Conservation (phyloP, 305 asterid genomes). For the Fraxinus angustifolia region DNA sequence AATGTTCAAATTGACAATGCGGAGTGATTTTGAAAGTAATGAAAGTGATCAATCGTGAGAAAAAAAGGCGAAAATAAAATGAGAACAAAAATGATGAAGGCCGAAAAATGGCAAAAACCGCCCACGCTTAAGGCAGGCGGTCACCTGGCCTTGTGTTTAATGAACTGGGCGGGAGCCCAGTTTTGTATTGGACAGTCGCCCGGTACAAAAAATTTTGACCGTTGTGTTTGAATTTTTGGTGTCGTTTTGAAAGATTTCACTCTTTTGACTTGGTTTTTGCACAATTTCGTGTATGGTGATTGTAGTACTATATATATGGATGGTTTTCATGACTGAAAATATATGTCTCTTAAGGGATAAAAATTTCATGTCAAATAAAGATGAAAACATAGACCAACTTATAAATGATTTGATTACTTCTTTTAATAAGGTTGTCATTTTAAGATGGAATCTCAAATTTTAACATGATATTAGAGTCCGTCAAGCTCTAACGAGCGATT, state of each 20-base stretch:
- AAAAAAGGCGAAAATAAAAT: background rate
- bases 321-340: background rate
- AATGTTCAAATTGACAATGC: background rate
- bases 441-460: too few relatives aligned
- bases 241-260: background rate
- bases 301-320: background rate
- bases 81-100: background rate
- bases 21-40: background rate
- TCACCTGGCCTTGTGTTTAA: too few relatives aligned
- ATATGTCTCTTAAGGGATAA: too few relatives aligned
- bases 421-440: too few relatives aligned
- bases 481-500: too few relatives aligned
- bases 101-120: too few relatives aligned
- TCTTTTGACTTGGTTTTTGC: background rate
- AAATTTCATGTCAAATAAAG: too few relatives aligned
- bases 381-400: too few relatives aligned
- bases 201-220: background rate
- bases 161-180: too few relatives aligned
- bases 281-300: background rate
- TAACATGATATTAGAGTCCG: too few relatives aligned
- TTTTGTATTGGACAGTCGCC: background rate
- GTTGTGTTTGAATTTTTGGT: background rate
- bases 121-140: too few relatives aligned
- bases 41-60: background rate
- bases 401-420: too few relatives aligned